A percentile compares a stretch with the other conserved stretches of the same genome.
Evolutionary conservation across 1,284 basidiomycete species (phyloP).

Genomic region (Peniophora sp.): DNA sequence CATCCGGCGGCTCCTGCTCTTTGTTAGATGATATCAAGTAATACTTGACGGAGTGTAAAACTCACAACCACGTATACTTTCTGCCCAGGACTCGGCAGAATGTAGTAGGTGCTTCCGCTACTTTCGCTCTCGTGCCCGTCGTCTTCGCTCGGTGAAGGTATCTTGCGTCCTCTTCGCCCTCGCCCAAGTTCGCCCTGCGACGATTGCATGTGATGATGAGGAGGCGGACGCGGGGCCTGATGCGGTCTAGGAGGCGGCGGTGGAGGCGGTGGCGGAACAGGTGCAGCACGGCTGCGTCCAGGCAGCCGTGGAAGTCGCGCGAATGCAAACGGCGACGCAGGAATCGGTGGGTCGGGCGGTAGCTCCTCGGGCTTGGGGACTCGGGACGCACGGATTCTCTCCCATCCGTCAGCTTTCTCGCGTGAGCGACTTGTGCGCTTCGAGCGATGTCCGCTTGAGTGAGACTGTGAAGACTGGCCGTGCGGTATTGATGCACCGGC

Average conservation of each 20-base stretch:
- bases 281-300: not conserved
- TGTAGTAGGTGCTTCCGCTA: constrained; percentile 62
- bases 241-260: no score
- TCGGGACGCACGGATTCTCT: not conserved
- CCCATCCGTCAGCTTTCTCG: not conserved
- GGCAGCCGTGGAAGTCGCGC: not conserved
- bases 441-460: not conserved
- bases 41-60: constrained; percentile 15
- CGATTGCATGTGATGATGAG: no score
- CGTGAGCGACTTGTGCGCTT: not conserved
- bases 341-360: not conserved
- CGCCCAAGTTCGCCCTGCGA: not conserved
- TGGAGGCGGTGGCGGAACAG: no score
- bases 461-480: not conserved
- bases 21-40: not conserved
- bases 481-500: not conserved
- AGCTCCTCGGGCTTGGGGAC: not conserved
- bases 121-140: constrained; percentile 24
- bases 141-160: constrained; percentile 7
- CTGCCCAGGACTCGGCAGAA: constrained; percentile 56
- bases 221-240: no score
- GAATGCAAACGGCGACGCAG: not conserved
- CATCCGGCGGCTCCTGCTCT: not conserved
- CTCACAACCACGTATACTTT: constrained; percentile 66
- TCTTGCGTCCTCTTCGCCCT: not conserved